These are phyloP conservation scores for Dictyophora rubrovolvata DNA, from an alignment of 768 basidiomycete species.

Conservation along the genomic window DNA sequence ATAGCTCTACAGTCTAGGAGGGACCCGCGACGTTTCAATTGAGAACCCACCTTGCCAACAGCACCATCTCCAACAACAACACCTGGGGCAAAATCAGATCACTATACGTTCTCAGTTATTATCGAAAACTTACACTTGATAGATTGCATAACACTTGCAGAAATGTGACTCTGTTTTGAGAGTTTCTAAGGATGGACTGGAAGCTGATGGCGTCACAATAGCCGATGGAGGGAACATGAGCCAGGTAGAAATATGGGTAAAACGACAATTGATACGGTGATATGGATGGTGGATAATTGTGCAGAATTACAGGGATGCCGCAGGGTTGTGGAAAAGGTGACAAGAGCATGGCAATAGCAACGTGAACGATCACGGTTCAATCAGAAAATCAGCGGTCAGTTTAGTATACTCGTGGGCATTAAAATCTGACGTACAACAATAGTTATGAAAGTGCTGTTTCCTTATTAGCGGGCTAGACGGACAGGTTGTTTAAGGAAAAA, in stretches of 20 bases:
- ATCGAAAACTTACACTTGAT: conserved; percentile 66
- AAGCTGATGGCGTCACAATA: neutral
- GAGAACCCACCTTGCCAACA: conserved; percentile 75
- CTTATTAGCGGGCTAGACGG: neutral
- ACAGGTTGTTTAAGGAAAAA: neutral
- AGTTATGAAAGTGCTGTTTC: too few relatives aligned
- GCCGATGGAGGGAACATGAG: neutral
- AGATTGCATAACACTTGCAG: conserved; percentile 58
- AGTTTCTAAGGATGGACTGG: neutral
- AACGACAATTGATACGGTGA: neutral
- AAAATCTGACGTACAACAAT: too few relatives aligned
- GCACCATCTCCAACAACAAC: conserved; percentile 99
- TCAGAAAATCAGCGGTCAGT: neutral
- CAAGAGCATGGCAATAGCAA: neutral
- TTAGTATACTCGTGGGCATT: neutral
- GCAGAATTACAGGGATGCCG: neutral
- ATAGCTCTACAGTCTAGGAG: conserved; percentile 16
- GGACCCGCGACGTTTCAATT: conserved; percentile 2
- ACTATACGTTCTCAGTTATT: conserved; percentile 8
- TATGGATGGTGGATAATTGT: neutral
- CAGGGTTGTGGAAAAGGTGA: neutral
- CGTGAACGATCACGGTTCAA: neutral
- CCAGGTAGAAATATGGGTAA: neutral
- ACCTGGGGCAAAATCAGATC: conserved; percentile 44
- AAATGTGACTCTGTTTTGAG: neutral